A percentile compares a stretch with the other conserved stretches of the same genome.
phyloP scores from a whole-genome alignment of 768 basidiomycete species.

The Crepidotus variabilis region DNA sequence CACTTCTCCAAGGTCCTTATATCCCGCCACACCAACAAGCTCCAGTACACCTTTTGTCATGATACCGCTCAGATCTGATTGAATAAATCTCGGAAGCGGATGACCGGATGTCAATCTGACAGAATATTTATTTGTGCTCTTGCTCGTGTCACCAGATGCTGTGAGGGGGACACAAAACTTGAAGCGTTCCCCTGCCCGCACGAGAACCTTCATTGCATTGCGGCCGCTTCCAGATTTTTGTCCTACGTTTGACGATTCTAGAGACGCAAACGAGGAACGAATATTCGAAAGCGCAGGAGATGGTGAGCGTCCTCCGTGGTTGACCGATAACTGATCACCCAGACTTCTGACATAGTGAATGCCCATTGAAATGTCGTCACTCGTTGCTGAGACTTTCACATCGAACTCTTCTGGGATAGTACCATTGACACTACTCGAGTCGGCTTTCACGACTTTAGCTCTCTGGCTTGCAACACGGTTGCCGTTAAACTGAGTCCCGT shows the following conservation, averaged over 20 bases:
- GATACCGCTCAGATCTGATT: constrained; percentile 42
- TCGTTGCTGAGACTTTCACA: constrained; percentile 36
- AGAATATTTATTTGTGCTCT: constrained; percentile 33
- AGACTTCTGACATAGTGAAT: constrained; percentile 69
- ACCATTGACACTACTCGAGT: constrained; percentile 13
- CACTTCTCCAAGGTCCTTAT: constrained; percentile 49
- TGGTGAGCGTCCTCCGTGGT: constrained; percentile 18
- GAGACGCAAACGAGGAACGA: constrained; percentile 59
- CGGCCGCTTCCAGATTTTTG: constrained; percentile 26
- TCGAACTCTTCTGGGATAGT: constrained; percentile 26
- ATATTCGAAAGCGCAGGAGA: constrained; percentile 34
- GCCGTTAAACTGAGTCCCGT: constrained; percentile 23
- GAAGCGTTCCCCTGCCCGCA: constrained; percentile 56
- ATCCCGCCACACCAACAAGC: constrained; percentile 49
- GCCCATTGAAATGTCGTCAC: constrained; percentile 66
- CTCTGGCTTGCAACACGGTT: constrained; percentile 60
- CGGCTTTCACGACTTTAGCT: constrained; percentile 47
- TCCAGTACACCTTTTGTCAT: constrained; percentile 49
- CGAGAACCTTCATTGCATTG: constrained; percentile 40
- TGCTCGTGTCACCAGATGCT: constrained; percentile 12
- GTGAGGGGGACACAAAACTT: constrained; percentile 50
- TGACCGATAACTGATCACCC: constrained; percentile 40
- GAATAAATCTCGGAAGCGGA: constrained; percentile 53
- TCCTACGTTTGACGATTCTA: constrained; percentile 54
- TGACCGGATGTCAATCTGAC: constrained; percentile 49